These are phyloP conservation scores for Rutstroemia sp. DNA, from an alignment of 2,329 filamentous ascomycete species.

Conservation along the genomic window DNA sequence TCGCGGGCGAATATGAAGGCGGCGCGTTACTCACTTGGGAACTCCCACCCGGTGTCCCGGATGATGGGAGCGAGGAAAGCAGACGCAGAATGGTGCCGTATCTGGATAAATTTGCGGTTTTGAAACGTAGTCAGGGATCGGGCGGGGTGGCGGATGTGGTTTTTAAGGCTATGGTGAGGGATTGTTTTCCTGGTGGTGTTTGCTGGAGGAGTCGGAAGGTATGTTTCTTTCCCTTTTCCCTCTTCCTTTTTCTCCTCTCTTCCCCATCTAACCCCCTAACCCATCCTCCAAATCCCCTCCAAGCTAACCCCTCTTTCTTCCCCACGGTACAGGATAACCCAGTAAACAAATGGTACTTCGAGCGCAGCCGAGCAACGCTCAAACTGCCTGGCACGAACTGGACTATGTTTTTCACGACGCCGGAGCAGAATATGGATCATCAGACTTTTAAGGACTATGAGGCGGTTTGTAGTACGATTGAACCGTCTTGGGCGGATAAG, in stretches of 20 bases:
- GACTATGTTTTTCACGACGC: constrained; percentile 98
- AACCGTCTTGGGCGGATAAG: constrained; percentile 56
- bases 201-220: constrained; percentile 69
- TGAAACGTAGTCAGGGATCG: constrained; percentile 80
- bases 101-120: constrained; percentile 93
- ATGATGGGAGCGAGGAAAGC: constrained; percentile 44
- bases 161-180: constrained; percentile 89
- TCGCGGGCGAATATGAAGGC: constrained; percentile 94
- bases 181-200: constrained; percentile 80
- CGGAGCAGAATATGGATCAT: constrained; percentile 49
- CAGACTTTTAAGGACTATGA: constrained; percentile 61
- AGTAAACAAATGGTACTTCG: constrained; percentile 99
- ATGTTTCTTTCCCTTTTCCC: neutral
- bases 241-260: no score
- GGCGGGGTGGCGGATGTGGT: constrained; percentile 93
- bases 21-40: constrained; percentile 96
- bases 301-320: neutral
- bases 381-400: constrained; percentile 78
- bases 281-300: neutral
- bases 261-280: no score
- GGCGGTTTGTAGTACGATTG: constrained; percentile 59
- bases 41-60: constrained; percentile 52
- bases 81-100: constrained; percentile 73
- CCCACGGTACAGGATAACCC: constrained; percentile 62
- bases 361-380: constrained; percentile 74